These are phyloP conservation scores for Solanum tarijense DNA, from an alignment of 257 asterid genomes.

Conservation along the genomic window DNA sequence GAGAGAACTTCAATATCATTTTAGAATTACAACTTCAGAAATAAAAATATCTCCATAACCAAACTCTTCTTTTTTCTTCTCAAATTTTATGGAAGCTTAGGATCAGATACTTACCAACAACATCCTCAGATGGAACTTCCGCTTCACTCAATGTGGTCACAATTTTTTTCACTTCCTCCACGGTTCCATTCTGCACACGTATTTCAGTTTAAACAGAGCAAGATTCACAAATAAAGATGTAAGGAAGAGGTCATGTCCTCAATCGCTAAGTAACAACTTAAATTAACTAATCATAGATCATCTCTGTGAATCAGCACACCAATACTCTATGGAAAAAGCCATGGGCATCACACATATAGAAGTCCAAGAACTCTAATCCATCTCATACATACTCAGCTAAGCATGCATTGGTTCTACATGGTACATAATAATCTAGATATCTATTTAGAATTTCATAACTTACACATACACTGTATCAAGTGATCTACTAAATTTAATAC, in stretches of 20 bases:
- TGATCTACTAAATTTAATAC: not conserved
- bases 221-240: not conserved
- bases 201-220: not conserved
- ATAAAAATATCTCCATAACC: not conserved
- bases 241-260: not conserved
- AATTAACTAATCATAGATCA: not conserved
- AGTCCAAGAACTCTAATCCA: not conserved
- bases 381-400: not conserved
- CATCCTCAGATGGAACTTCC: slow-evolving; percentile 37
- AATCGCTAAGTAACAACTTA: not conserved
- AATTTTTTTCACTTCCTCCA: slow-evolving; percentile 27
- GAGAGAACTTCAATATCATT: not conserved
- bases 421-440: not conserved
- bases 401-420: not conserved
- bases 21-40: not conserved
- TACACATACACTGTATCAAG: not conserved
- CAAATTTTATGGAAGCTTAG: not conserved
- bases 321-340: not conserved
- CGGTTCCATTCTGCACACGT: slow-evolving; percentile 18
- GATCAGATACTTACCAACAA: slow-evolving; percentile 15
- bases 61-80: not conserved
- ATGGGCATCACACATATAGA: not conserved
- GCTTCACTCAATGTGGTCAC: slow-evolving; percentile 26
- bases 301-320: not conserved
- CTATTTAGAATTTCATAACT: not conserved